Evolutionary conservation across 2,329 filamentous ascomycete species (phyloP), one percentile per base, ranked within the genome.

Genomic region (Plenodomus tracheiphilus): DNA sequence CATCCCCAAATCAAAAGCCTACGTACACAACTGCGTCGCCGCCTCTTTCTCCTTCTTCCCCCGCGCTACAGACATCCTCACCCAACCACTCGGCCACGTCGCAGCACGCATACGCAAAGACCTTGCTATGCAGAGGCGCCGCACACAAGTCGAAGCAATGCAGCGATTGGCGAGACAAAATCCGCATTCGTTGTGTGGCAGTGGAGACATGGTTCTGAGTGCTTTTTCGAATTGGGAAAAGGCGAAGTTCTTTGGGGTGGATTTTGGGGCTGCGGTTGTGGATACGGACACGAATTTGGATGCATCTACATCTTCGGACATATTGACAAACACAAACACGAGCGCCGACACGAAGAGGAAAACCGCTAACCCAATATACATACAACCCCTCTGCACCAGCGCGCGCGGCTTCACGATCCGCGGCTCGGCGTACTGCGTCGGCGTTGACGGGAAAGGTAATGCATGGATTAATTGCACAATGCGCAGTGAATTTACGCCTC

Each of bases 31-130:
- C 41, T 50, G 47, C 20, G 45, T 43, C 1, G 30, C 39, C 1
- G 43, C 18, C 2, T 44, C 60, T 3, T 15, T 35, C 36, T 45
- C 49, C 4, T 50, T 54, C 19, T 57, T 62, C 22, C 41, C 41
- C 0, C 37, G 58, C 7, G 10, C 47, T 7, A 51, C 62, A 5
- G 54, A 64, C 8, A 25, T 65, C 6, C 46, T 61, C 6, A 19
- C 34, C 3, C 25, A 54, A 10, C 58, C 64, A 0, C 49, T 67
- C 9, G 61, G 62, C 17, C 51, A 55, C 22, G 2, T 66, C 20
- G 64, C 62, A 2, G 58, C 61, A 1, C 56, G 53, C 3, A 39
- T 67, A n/a, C 55, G 64, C 37, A 43, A 43, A 15, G 58, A 64
- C 20, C 47, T 67, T 22, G 46, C 53, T 13, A 25, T 20, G 8